Conservation (phyloP, 2,329 filamentous ascomycete genomes). For the Aspergillus alliaceus region DNA sequence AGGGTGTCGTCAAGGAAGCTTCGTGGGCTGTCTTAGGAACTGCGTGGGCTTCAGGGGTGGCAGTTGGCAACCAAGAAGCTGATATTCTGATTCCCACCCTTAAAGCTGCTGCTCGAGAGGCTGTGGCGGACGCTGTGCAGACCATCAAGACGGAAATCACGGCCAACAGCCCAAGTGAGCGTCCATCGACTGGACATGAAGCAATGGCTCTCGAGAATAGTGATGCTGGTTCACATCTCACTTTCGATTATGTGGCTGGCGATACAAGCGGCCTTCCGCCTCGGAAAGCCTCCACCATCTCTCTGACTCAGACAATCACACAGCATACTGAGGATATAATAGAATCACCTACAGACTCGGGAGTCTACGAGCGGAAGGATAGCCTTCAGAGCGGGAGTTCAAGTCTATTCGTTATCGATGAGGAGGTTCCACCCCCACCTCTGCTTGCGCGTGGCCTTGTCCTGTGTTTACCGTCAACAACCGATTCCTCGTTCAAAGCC, state of each 20-base stretch:
- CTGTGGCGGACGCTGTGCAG: conserved; percentile 38
- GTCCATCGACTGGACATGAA: conserved; percentile 12
- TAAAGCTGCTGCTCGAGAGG: conserved; percentile 42
- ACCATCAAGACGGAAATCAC: conserved; percentile 45
- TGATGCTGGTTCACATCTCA: conserved; percentile 21
- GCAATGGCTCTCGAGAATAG: conserved; percentile 13
- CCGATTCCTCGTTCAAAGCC: conserved; percentile 31
- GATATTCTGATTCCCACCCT: conserved; percentile 44
- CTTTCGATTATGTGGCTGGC: conserved; percentile 20
- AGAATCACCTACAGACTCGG: conserved; percentile 13
- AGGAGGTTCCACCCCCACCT: conserved; percentile 33
- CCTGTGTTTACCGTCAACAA: conserved; percentile 35
- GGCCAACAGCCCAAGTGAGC: conserved; percentile 17
- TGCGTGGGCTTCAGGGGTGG: conserved; percentile 39
- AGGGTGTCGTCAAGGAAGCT: conserved; percentile 37
- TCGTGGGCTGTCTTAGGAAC: conserved; percentile 41
- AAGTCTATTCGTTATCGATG: conserved; percentile 17
- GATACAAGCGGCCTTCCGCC: conserved; percentile 15
- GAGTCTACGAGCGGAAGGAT: conserved; percentile 10
- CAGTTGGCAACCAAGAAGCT: conserved; percentile 37
- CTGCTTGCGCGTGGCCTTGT: conserved; percentile 37
- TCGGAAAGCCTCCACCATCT: conserved; percentile 43
- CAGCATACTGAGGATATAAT: conserved; percentile 35
- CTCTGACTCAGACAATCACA: conserved; percentile 41
- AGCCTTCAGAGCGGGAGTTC: conserved; percentile 8